Base-by-base conservation (phyloP, 345 rosid species). In the Lumnitzera racemosa region DNA sequence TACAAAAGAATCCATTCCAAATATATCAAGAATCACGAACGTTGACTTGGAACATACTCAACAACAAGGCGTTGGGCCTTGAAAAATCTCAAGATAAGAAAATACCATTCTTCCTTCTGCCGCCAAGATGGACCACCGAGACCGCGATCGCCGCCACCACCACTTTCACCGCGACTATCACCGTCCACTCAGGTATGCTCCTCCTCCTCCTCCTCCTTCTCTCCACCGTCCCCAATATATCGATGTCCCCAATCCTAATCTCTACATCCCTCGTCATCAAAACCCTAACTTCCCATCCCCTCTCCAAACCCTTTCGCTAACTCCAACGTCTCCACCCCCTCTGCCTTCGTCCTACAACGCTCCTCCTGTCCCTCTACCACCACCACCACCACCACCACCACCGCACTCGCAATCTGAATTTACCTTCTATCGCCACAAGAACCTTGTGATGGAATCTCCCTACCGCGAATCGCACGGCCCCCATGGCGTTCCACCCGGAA, bases 131-230 rank as follows among this genome's bases (percentile, higher is more conserved):
- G 43, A 36, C 43, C 43, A 36, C 43, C 43, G 43, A 6, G 10
- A 36, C 43, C 43, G 43, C 10, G 11, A 36, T 36, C 43, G 43
- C 43, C 10, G 7, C 43, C 43, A 36, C 11, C 43, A 36, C 43
- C 43, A 27, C 31, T 5, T 2, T 1, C 75, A 61, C 55, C 74
- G 64, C 70, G 65, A 62, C 47, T 78, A 65, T 47, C 68, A 56
- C 64, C 75, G 61, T 64, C 67, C 20, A 57, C 65, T 72, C 47
- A 75, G 83, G 86, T 74, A 79, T 68, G 72, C 69, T 53, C 72
- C 76, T 13, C 51, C 20, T 20, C 20, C 20, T 20, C 20, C 20
- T 20, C 20, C 72, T 24, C 66, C 63, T 13, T 57, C 74, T 52
- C 59, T 49, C 12, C 59, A 31, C 11, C 77, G 31, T 2, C 70